Conservation (phyloP, 176 grass and related monocot genomes). For the Rhynchospora breviuscula region DNA sequence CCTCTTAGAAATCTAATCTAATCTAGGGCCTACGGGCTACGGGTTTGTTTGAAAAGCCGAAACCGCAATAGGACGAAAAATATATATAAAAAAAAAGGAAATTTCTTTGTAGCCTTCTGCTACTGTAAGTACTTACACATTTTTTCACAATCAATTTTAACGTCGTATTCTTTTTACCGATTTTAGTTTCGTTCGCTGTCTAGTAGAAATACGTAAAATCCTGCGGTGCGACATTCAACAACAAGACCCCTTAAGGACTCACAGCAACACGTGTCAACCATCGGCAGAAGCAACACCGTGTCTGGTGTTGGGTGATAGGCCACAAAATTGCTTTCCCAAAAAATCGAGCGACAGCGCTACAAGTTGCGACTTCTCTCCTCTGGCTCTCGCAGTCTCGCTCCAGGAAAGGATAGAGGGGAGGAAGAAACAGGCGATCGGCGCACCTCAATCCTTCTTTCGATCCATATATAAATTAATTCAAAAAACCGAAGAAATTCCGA, state of each 20-base stretch:
- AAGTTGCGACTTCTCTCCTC: not conserved
- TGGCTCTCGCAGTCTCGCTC: not conserved
- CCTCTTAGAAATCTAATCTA: too few relatives aligned
- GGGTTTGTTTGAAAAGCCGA: not conserved
- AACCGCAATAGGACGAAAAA: not conserved
- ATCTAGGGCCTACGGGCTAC: not conserved
- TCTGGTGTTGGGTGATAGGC: not conserved
- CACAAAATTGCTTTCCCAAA: slow-evolving; percentile 12
- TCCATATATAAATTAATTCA: slow-evolving; percentile 13
- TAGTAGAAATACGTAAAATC: not conserved
- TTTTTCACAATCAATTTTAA: not conserved
- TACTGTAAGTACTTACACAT: not conserved
- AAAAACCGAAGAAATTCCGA: not conserved
- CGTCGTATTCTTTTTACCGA: not conserved
- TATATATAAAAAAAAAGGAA: not conserved
- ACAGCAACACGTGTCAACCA: not conserved
- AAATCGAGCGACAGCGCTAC: slow-evolving; percentile 3
- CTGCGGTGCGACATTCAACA: too few relatives aligned
- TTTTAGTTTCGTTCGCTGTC: not conserved
- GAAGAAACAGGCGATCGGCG: slow-evolving; percentile 31
- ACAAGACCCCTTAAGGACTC: too few relatives aligned
- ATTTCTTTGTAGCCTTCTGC: not conserved
- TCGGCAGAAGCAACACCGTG: not conserved
- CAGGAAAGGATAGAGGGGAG: slow-evolving; percentile 27
- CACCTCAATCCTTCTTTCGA: not conserved